These are phyloP conservation scores for Arachnopeziza araneosa DNA, from an alignment of 2,329 filamentous ascomycete species.

Conservation along the genomic window DNA sequence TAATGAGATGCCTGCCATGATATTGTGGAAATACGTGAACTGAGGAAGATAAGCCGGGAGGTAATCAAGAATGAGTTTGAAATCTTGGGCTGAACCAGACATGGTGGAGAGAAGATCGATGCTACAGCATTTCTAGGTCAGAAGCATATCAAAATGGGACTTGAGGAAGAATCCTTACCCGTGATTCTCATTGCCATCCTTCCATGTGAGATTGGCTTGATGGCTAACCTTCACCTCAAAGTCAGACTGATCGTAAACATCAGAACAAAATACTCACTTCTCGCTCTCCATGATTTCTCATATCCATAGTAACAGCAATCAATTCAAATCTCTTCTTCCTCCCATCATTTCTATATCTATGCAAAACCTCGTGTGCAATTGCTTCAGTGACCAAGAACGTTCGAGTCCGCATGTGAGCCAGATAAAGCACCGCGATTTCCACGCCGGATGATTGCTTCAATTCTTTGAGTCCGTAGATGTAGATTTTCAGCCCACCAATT, in stretches of 20 bases:
- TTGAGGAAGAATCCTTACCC: too few relatives aligned
- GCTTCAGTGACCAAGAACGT: conserved; percentile 17
- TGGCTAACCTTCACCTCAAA: too few relatives aligned
- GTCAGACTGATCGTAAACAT: too few relatives aligned
- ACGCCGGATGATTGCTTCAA: conserved; percentile 4
- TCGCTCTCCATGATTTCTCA: conserved; percentile 20
- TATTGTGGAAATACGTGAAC: conserved; percentile 11
- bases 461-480: conserved; percentile 16
- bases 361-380: conserved; percentile 18
- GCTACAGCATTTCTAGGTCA: background rate
- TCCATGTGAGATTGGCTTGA: too few relatives aligned
- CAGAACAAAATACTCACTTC: conserved; percentile 4
- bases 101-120: conserved; percentile 14
- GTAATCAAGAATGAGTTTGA: conserved; percentile 17
- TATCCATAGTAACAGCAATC: conserved; percentile 19
- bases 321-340: conserved; percentile 9
- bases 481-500: conserved; percentile 14
- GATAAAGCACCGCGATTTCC: conserved; percentile 14
- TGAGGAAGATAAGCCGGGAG: conserved; percentile 15
- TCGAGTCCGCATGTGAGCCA: conserved; percentile 17
- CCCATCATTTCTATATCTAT: conserved; percentile 14
- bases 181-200: too few relatives aligned
- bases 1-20: too few relatives aligned
- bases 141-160: too few relatives aligned
- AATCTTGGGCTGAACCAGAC: conserved; percentile 16